Conservation (phyloP, 805 yeast species). For the Yamadazyma paraphyllophila region DNA sequence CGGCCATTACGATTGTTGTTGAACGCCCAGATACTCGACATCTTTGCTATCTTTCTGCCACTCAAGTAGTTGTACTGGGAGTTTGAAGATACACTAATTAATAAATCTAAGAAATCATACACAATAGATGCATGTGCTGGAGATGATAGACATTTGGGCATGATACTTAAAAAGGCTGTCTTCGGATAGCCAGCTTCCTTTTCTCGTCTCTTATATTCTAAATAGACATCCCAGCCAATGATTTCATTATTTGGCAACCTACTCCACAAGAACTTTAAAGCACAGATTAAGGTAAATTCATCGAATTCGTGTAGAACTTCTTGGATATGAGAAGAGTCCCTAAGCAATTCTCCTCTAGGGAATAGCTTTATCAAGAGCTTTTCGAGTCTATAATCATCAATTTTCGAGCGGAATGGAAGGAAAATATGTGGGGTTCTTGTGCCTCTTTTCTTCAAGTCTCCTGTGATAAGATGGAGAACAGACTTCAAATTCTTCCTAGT, state of each 20-base stretch:
- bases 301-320: constrained; percentile 50
- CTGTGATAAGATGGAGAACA: constrained; percentile 67
- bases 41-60: constrained; percentile 74
- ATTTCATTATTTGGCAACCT: constrained; percentile 76
- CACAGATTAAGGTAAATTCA: constrained; percentile 68
- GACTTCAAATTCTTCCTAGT: constrained; percentile 65
- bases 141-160: constrained; percentile 81
- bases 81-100: constrained; percentile 75
- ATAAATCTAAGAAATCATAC: constrained; percentile 79
- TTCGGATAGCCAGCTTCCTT: constrained; percentile 63
- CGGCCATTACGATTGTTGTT: constrained; percentile 13
- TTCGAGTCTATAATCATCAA: constrained; percentile 59
- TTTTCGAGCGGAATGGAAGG: constrained; percentile 74
- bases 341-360: constrained; percentile 51
- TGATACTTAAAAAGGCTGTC: constrained; percentile 71
- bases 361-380: constrained; percentile 56
- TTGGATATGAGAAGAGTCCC: constrained; percentile 8
- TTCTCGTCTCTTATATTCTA: constrained; percentile 65
- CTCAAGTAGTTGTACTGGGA: constrained; percentile 74
- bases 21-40: constrained; percentile 91
- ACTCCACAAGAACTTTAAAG: constrained; percentile 83
- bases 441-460: constrained; percentile 68
- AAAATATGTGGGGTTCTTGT: constrained; percentile 70
- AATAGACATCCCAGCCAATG: constrained; percentile 83
- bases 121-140: constrained; percentile 89